These are phyloP conservation scores for Boletus reticulatus DNA, from an alignment of 768 basidiomycete species.

Conservation along the genomic window DNA sequence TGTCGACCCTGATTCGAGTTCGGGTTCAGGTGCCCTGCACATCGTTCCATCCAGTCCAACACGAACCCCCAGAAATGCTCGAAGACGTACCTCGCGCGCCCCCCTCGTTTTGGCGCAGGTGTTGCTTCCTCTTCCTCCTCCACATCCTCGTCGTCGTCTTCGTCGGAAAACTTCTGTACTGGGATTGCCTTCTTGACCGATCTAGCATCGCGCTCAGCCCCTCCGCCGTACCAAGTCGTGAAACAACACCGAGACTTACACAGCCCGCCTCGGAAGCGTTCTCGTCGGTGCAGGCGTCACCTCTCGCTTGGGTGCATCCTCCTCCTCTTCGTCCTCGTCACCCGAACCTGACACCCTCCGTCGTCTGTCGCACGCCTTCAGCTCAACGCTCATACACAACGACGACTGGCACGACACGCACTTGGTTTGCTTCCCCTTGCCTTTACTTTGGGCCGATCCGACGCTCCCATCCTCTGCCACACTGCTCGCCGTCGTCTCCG, in stretches of 20 bases:
- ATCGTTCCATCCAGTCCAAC: background rate
- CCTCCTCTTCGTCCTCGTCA: conserved; percentile 45
- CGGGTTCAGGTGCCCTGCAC: conserved; percentile 7
- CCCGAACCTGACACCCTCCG: conserved; percentile 54
- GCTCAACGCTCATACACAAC: background rate
- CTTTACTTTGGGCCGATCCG: conserved; percentile 27
- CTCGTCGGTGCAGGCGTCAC: conserved; percentile 43
- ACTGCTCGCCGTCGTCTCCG: conserved; percentile 39
- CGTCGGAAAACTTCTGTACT: conserved; percentile 22
- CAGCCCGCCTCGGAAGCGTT: conserved; percentile 54
- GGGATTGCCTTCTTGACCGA: conserved; percentile 37
- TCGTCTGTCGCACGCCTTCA: conserved; percentile 36
- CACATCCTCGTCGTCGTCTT: conserved; percentile 11
- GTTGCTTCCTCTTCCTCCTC: conserved; percentile 43
- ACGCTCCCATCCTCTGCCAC: conserved; percentile 34
- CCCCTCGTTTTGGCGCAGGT: conserved; percentile 26
- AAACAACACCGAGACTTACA: conserved; percentile 22
- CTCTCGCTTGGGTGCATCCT: conserved; percentile 30
- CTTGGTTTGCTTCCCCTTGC: conserved; percentile 40
- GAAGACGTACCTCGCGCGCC: conserved; percentile 10
- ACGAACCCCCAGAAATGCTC: background rate
- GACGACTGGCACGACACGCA: conserved; percentile 23
- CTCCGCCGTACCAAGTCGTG: background rate
- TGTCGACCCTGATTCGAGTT: background rate
- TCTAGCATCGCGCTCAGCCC: conserved; percentile 21